Conservation (phyloP, 139 green algal species). For the Closterium sp. region DNA sequence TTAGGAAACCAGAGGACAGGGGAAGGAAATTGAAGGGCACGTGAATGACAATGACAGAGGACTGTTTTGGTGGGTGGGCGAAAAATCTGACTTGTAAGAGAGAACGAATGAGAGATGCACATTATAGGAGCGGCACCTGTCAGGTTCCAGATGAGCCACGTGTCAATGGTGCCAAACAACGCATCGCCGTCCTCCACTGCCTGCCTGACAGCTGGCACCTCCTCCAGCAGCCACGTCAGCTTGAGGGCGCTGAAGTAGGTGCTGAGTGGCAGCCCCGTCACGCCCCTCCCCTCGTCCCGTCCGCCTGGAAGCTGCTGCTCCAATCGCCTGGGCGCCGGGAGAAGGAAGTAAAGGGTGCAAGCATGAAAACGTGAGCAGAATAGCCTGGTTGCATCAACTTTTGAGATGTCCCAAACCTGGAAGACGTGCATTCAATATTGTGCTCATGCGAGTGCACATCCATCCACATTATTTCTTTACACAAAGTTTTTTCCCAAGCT, state of each 20-base stretch:
- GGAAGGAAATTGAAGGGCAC: too few relatives aligned
- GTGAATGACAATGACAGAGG: background rate
- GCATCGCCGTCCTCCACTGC: slow-evolving; percentile 53
- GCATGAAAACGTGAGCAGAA: background rate
- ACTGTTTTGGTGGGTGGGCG: background rate
- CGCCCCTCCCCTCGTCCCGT: slow-evolving; percentile 61
- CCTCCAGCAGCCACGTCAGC: slow-evolving; percentile 86
- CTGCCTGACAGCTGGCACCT: slow-evolving; percentile 70
- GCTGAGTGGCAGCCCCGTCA: slow-evolving; percentile 87
- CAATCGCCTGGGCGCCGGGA: slow-evolving; percentile 25
- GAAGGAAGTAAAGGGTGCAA: background rate
- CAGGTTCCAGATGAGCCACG: slow-evolving; percentile 93
- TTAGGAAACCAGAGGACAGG: too few relatives aligned
- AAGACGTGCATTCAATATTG: too few relatives aligned
- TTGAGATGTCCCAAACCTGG: too few relatives aligned
- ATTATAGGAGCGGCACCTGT: slow-evolving; percentile 61
- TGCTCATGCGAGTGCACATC: too few relatives aligned
- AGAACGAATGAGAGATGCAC: background rate
- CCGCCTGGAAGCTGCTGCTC: slow-evolving; percentile 48
- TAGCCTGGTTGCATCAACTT: too few relatives aligned
- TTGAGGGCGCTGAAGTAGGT: slow-evolving; percentile 97
- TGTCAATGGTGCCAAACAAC: slow-evolving; percentile 91
- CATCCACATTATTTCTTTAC: slow-evolving; percentile 93
- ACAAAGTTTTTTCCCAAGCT: slow-evolving; percentile 72
- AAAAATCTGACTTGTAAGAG: too few relatives aligned